These are phyloP conservation scores for Zanthoxylum bungeanum DNA, from an alignment of 345 rosid species.

Conservation along the genomic window DNA sequence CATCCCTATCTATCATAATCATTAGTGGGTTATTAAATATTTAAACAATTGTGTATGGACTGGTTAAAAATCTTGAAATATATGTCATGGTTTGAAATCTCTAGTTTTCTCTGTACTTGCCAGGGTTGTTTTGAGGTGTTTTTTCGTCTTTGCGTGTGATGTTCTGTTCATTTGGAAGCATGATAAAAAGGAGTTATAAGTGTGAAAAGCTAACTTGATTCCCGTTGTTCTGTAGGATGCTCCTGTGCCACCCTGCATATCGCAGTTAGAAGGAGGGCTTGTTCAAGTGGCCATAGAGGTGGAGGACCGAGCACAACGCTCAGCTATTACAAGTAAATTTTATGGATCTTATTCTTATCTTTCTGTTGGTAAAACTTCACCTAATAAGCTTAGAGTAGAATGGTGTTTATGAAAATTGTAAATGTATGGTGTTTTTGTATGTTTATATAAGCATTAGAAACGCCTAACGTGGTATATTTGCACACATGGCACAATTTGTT, in stretches of 20 bases:
- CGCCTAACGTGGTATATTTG: no score
- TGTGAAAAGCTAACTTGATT: conserved; percentile 4
- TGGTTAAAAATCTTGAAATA: no score
- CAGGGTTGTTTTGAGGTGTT: no score
- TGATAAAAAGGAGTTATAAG: not conserved
- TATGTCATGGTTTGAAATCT: no score
- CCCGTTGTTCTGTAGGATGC: conserved; percentile 54
- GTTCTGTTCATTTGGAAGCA: not conserved
- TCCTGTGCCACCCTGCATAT: conserved; percentile 92
- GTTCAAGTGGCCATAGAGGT: conserved; percentile 95
- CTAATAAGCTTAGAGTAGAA: not conserved
- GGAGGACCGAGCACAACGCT: conserved; percentile 92
- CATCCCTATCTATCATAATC: no score
- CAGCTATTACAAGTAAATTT: conserved; percentile 92
- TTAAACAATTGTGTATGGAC: no score
- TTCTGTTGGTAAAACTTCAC: not conserved
- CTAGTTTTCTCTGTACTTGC: no score
- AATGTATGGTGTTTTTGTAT: not conserved
- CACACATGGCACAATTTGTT: no score
- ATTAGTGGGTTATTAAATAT: no score
- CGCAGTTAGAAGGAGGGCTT: conserved; percentile 87
- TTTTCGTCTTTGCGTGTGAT: no score
- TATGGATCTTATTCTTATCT: no score
- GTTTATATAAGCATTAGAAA: no score
- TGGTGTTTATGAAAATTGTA: not conserved